Percentiles rank a stretch among this genome's conserved stretches.
These are phyloP conservation scores for Coriolopsis trogii DNA, from an alignment of 1,284 basidiomycete species.

Conservation along the genomic window DNA sequence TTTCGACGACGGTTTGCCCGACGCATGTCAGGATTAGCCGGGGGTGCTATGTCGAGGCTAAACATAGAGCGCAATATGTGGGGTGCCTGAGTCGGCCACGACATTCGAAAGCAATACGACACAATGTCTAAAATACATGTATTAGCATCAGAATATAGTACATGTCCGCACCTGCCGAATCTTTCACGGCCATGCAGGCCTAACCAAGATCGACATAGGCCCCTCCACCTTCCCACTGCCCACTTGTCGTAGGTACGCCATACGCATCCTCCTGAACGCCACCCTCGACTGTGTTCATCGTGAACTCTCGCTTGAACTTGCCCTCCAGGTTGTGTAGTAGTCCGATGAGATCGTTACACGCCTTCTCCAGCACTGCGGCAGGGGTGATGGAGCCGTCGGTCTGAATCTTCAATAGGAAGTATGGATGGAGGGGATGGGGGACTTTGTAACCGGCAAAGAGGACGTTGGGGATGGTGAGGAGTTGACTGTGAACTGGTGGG, in stretches of 20 bases:
- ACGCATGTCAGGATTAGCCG: too few relatives aligned
- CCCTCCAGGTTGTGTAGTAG: slow-evolving; percentile 69
- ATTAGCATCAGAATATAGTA: slow-evolving; percentile 11
- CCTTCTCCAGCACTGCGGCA: slow-evolving; percentile 81
- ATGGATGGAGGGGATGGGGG: slow-evolving; percentile 93
- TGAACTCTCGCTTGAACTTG: slow-evolving; percentile 80
- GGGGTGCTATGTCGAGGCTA: too few relatives aligned
- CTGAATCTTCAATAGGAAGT: slow-evolving; percentile 94
- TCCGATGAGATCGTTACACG: slow-evolving; percentile 83
- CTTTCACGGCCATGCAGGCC: neutral
- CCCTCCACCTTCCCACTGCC: slow-evolving; percentile 44
- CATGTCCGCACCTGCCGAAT: slow-evolving; percentile 7
- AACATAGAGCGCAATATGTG: too few relatives aligned
- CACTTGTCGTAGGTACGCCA: slow-evolving; percentile 47
- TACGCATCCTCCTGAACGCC: slow-evolving; percentile 61
- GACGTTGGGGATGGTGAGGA: slow-evolving; percentile 82
- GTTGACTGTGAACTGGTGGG: slow-evolving; percentile 60
- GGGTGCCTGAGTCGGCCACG: too few relatives aligned
- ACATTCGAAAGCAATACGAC: neutral
- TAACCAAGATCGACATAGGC: slow-evolving; percentile 67
- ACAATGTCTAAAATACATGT: slow-evolving; percentile 16
- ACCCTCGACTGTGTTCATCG: slow-evolving; percentile 68
- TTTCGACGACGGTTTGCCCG: too few relatives aligned
- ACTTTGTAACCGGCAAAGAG: slow-evolving; percentile 98
- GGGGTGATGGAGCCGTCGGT: slow-evolving; percentile 90